Base-by-base conservation (phyloP, 2,329 filamentous ascomycete genomes). In the Colletotrichum paranaense region DNA sequence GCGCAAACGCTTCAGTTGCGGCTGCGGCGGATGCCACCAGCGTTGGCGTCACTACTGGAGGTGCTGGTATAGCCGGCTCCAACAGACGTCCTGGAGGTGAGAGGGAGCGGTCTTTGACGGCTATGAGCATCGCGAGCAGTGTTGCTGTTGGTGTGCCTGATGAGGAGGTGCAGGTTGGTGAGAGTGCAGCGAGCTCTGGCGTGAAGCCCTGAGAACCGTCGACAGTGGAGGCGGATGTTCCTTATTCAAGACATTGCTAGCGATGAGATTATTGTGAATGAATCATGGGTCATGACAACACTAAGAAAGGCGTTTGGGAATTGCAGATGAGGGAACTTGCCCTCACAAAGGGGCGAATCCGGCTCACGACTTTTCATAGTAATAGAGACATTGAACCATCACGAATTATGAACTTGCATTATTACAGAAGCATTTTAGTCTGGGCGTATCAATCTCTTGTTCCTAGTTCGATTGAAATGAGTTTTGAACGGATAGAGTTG, bases 131-230 rank as follows among this genome's bases (percentile, higher is more conserved):
- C 5, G 75, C 82, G 1, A 82, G 84, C 26, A 87, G 84, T 70
- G 79, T 87, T 2, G 88, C 82, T 5, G 85, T 90, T 0, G 89
- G 89, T 2, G 89, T 91, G 3, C 86, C 89, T 0, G 90, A 91
- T 56, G 89, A 91, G 59, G 89, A 90, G 78, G 80, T 92, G 56
- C 85, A 86, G 64, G 89, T 92, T 32, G 90, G 90, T 1, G 90
- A 92, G 82, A 92, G 90, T 74, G 90, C 90, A 1, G 88, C 89
- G 1, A 91, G 88, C 76, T 81, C 83, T 0, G 83, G 84, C 0
- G 68, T 84, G 57, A 66, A 69, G 8, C 62, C 62, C 6, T 72
- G 32, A 74, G 30, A 26, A 8, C 5, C 19, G 24, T 52, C 12
- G n/a, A 30, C 35, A 52, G 22, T 26, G 9, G 3, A n/a, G 38